Conservation (phyloP, 441 rosid genomes). For the Pelargonium hybrid region DNA sequence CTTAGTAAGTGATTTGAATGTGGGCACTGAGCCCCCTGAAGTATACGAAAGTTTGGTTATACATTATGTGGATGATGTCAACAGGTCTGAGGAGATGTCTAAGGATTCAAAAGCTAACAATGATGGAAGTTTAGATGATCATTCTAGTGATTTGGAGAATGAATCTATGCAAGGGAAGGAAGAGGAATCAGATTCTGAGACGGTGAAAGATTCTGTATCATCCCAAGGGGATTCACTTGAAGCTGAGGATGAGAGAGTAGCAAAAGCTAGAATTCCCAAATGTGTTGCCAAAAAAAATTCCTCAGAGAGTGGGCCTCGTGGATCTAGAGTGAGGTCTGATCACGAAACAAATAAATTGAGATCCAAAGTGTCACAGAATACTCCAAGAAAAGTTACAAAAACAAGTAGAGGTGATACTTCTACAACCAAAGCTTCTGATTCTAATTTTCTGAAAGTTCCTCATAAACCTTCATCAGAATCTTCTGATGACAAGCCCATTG, state of each 20-base stretch:
- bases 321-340: conserved; percentile 27
- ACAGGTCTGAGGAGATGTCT: conserved; percentile 37
- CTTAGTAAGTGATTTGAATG: conserved; percentile 36
- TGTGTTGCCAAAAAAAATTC: conserved; percentile 27
- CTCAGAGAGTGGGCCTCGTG: conserved; percentile 28
- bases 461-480: conserved; percentile 30
- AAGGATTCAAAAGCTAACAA: conserved; percentile 26
- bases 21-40: conserved; percentile 37
- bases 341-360: conserved; percentile 28
- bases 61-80: conserved; percentile 47
- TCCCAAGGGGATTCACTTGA: conserved; percentile 49
- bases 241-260: conserved; percentile 48
- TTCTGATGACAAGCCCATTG: conserved; percentile 36
- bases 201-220: conserved; percentile 45
- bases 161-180: conserved; percentile 36
- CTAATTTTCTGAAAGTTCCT: conserved; percentile 24
- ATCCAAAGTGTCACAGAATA: conserved; percentile 26
- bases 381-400: conserved; percentile 33
- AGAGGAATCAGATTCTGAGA: conserved; percentile 48
- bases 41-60: conserved; percentile 42
- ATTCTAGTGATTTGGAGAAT: conserved; percentile 35
- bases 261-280: conserved; percentile 25
- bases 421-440: conserved; percentile 27
- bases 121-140: conserved; percentile 30
- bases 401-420: conserved; percentile 31